These are phyloP conservation scores for Biscogniauxia mediterranea DNA, from an alignment of 2,329 filamentous ascomycete genomes.

Conservation along the genomic window DNA sequence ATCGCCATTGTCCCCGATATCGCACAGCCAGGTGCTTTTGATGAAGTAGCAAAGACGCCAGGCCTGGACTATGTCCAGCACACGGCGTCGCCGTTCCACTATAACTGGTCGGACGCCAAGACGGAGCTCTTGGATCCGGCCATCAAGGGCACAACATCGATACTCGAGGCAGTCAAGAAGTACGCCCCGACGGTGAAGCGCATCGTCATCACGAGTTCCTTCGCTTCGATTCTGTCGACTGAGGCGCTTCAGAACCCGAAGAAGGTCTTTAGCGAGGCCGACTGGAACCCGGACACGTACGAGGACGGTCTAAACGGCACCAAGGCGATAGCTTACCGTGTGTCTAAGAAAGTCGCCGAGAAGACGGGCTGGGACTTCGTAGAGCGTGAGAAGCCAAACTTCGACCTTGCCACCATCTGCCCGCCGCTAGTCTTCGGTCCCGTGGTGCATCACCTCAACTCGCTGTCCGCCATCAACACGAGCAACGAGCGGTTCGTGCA, in stretches of 20 bases:
- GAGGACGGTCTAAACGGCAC: slow-evolving; percentile 40
- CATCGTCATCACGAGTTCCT: slow-evolving; percentile 63
- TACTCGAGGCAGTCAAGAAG: slow-evolving; percentile 67
- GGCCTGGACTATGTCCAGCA: slow-evolving; percentile 57
- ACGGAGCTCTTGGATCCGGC: slow-evolving; percentile 58
- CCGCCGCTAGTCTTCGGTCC: slow-evolving; percentile 57
- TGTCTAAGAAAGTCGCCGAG: slow-evolving; percentile 55
- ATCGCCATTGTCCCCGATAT: slow-evolving; percentile 73
- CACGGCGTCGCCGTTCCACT: slow-evolving; percentile 61
- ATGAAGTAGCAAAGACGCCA: slow-evolving; percentile 53
- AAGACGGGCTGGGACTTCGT: slow-evolving; percentile 54
- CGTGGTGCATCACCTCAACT: slow-evolving; percentile 46
- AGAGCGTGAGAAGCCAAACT: slow-evolving; percentile 39
- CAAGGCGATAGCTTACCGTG: slow-evolving; percentile 48
- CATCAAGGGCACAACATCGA: slow-evolving; percentile 61
- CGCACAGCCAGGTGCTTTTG: slow-evolving; percentile 70
- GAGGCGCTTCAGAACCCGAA: slow-evolving; percentile 36
- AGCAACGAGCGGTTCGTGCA: slow-evolving; percentile 52
- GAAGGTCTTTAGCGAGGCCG: slow-evolving; percentile 44
- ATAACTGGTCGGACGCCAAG: slow-evolving; percentile 48
- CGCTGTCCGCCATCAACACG: slow-evolving; percentile 49
- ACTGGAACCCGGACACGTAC: slow-evolving; percentile 54
- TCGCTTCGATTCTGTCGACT: slow-evolving; percentile 50
- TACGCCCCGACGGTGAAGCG: slow-evolving; percentile 61
- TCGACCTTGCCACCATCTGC: slow-evolving; percentile 53